Evolutionary conservation across 805 yeast genomes (phyloP).

Genomic region (Yamadazyma sp.): DNA sequence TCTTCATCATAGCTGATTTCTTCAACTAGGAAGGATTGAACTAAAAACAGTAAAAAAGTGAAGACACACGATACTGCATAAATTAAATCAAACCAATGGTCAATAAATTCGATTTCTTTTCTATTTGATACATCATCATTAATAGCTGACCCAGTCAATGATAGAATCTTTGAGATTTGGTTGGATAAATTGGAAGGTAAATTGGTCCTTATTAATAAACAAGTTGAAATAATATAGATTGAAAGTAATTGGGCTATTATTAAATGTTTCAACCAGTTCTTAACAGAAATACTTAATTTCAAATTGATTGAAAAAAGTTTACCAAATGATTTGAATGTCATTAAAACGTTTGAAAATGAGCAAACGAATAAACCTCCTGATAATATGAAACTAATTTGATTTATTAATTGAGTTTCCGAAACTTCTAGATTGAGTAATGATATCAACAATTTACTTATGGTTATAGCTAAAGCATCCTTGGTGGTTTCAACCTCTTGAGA

Average conservation of each 20-base stretch:
- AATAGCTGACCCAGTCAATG: slow-evolving; percentile 30
- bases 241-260: slow-evolving; percentile 46
- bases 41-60: slow-evolving; percentile 17
- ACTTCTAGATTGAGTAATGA: slow-evolving; percentile 12
- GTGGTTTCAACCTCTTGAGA: slow-evolving; percentile 11
- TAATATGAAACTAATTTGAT: slow-evolving; percentile 47
- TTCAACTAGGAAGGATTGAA: slow-evolving; percentile 1
- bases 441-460: slow-evolving; percentile 38
- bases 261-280: slow-evolving; percentile 35
- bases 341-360: slow-evolving; percentile 60
- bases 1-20: slow-evolving; percentile 5
- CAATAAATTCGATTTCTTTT: slow-evolving; percentile 45
- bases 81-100: slow-evolving; percentile 51
- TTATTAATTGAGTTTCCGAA: slow-evolving; percentile 40
- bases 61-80: slow-evolving; percentile 42
- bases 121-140: slow-evolving; percentile 16
- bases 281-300: slow-evolving; percentile 13
- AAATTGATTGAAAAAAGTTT: slow-evolving; percentile 18
- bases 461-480: slow-evolving; percentile 48
- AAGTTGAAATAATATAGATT: slow-evolving; percentile 50
- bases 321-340: slow-evolving; percentile 55
- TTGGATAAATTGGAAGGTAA: slow-evolving; percentile 43
- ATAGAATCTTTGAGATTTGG: slow-evolving; percentile 37
- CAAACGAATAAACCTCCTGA: slow-evolving; percentile 60
- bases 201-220: slow-evolving; percentile 46